These are phyloP conservation scores for Rugonectria rugulosa DNA, from an alignment of 2,329 filamentous ascomycete species.

Conservation along the genomic window DNA sequence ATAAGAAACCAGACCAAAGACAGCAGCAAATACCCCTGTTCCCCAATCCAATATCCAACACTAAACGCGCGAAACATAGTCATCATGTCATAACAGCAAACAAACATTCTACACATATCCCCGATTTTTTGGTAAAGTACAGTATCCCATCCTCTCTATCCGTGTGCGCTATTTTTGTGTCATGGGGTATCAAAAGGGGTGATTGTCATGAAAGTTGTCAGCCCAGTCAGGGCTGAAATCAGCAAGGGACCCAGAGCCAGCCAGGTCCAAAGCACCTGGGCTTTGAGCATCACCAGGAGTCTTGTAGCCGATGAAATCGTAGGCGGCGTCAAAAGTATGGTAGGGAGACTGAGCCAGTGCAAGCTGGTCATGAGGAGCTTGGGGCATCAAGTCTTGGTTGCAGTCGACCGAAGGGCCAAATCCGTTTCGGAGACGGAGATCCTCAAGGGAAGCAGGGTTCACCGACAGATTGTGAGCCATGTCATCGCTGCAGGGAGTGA, in stretches of 20 bases:
- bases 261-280: slow-evolving; percentile 35
- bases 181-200: slow-evolving; percentile 42
- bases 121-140: slow-evolving; percentile 38
- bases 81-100: slow-evolving; percentile 42
- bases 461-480: slow-evolving; percentile 40
- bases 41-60: slow-evolving; percentile 4
- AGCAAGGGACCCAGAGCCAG: slow-evolving; percentile 35
- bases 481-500: slow-evolving; percentile 65
- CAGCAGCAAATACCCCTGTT: slow-evolving; percentile 15
- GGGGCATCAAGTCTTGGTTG: slow-evolving; percentile 39
- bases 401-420: slow-evolving; percentile 39
- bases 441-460: slow-evolving; percentile 41
- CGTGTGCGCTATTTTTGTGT: slow-evolving; percentile 17
- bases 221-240: slow-evolving; percentile 42
- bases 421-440: slow-evolving; percentile 36
- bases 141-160: slow-evolving; percentile 34
- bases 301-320: slow-evolving; percentile 49
- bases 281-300: slow-evolving; percentile 40
- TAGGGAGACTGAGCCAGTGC: slow-evolving; percentile 46
- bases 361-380: slow-evolving; percentile 39
- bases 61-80: slow-evolving; percentile 29
- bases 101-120: slow-evolving; percentile 31
- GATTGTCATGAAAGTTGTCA: slow-evolving; percentile 41
- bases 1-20: slow-evolving; percentile 13
- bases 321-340: slow-evolving; percentile 51